phyloP scores from a whole-genome alignment of 1,284 basidiomycete species.

The Leccinum subrobustum region DNA sequence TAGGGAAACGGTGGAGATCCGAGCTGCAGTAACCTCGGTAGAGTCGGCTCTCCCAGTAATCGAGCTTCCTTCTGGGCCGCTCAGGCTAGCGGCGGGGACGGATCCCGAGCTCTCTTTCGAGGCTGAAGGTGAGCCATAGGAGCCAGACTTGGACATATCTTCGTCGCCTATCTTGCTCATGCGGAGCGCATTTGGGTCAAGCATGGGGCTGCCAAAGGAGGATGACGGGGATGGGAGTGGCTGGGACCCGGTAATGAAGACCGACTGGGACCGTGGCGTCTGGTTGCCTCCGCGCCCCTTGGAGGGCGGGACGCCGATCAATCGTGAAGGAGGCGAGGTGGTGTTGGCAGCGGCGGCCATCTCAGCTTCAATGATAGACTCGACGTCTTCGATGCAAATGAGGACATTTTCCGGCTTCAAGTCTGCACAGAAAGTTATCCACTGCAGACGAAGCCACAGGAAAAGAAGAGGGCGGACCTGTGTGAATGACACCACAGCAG shows the following conservation, averaged over 20 bases:
- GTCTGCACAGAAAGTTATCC: slow-evolving; percentile 46
- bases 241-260: slow-evolving; percentile 93
- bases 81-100: slow-evolving; percentile 9
- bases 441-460: background rate
- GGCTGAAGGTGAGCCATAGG: slow-evolving; percentile 24
- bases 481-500: slow-evolving; percentile 94
- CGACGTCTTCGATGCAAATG: slow-evolving; percentile 97
- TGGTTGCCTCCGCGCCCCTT: slow-evolving; percentile 97
- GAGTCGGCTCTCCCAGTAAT: slow-evolving; percentile 36
- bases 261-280: slow-evolving; percentile 86
- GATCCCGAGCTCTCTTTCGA: slow-evolving; percentile 25
- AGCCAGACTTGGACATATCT: slow-evolving; percentile 25
- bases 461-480: slow-evolving; percentile 46
- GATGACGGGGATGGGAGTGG: slow-evolving; percentile 83
- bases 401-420: slow-evolving; percentile 98
- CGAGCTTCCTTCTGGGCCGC: slow-evolving; percentile 19
- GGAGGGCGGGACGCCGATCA: slow-evolving; percentile 94
- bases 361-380: slow-evolving; percentile 89
- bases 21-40: slow-evolving; percentile 53
- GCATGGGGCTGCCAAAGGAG: slow-evolving; percentile 72
- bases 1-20: slow-evolving; percentile 67
- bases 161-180: slow-evolving; percentile 79
- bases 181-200: slow-evolving; percentile 90
- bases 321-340: slow-evolving; percentile 62
- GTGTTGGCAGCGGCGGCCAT: slow-evolving; percentile 56